These are phyloP conservation scores for Claviceps purpurea DNA, from an alignment of 2,329 filamentous ascomycete species.

Conservation along the genomic window DNA sequence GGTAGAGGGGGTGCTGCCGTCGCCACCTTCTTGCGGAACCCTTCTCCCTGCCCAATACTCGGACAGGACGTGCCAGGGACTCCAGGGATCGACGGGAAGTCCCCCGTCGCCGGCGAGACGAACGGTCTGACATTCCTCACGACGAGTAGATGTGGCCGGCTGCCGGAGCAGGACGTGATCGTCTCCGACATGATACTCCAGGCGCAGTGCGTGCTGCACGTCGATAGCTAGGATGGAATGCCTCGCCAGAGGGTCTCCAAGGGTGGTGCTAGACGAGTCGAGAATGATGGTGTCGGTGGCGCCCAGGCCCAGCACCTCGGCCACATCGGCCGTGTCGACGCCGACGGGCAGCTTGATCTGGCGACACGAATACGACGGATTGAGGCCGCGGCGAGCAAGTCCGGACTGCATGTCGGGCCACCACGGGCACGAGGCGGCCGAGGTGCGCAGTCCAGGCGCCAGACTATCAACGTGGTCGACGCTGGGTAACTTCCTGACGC, in stretches of 20 bases:
- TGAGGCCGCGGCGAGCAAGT: constrained; percentile 17
- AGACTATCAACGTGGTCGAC: constrained; percentile 10
- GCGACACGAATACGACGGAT: constrained; percentile 24
- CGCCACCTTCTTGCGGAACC: constrained; percentile 5
- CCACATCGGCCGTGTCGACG: constrained; percentile 39
- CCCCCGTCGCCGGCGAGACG: constrained; percentile 7
- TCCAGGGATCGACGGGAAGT: constrained; percentile 14
- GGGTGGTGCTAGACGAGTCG: constrained; percentile 44
- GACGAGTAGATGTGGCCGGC: constrained; percentile 9
- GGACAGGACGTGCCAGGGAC: constrained; percentile 38
- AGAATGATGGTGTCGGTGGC: constrained; percentile 38
- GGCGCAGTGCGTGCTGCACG: constrained; percentile 38
- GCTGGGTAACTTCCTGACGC: constrained; percentile 1
- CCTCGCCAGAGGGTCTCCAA: constrained; percentile 29
- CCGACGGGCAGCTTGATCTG: constrained; percentile 30
- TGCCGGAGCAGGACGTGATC: constrained; percentile 19
- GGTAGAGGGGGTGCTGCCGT: not conserved
- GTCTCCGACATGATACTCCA: constrained; percentile 45
- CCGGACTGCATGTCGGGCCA: constrained; percentile 12
- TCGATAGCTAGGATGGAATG: constrained; percentile 64
- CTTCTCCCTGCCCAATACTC: constrained; percentile 25
- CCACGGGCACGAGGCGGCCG: constrained; percentile 9
- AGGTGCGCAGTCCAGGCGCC: constrained; percentile 4
- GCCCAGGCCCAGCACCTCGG: constrained; percentile 32
- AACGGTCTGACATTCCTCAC: constrained; percentile 16